Conservation (phyloP, 2,329 filamentous ascomycete species). For the Grosmannia penicillata region DNA sequence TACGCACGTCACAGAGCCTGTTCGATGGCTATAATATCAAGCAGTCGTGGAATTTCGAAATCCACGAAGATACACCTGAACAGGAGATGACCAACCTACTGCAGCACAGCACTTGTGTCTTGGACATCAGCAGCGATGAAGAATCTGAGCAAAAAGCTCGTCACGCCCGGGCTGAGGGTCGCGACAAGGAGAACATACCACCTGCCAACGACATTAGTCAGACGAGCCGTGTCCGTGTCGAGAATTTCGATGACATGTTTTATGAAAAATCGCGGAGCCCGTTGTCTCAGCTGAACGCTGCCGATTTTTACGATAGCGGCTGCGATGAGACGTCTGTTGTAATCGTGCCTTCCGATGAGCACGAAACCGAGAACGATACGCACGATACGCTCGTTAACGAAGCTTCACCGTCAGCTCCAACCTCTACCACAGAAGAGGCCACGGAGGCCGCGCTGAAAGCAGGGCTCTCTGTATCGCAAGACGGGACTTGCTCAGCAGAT, state of each 20-base stretch:
- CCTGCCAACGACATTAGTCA: slow-evolving; percentile 52
- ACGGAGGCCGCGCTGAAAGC: too few species aligned
- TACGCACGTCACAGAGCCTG: slow-evolving; percentile 15
- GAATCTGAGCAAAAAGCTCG: slow-evolving; percentile 44
- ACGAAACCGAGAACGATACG: neutral
- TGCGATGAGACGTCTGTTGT: slow-evolving; percentile 48
- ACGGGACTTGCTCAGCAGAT: slow-evolving; percentile 14
- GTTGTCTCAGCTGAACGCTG: slow-evolving; percentile 50
- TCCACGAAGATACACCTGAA: slow-evolving; percentile 82
- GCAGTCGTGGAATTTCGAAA: slow-evolving; percentile 77
- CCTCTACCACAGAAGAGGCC: too few species aligned
- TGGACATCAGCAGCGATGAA: slow-evolving; percentile 86
- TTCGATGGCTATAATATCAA: slow-evolving; percentile 35
- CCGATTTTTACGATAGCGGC: slow-evolving; percentile 53
- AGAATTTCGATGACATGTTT: slow-evolving; percentile 27
- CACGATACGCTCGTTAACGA: slow-evolving; percentile 4
- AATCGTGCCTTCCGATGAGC: slow-evolving; percentile 34
- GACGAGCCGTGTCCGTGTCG: slow-evolving; percentile 20
- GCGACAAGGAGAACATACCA: slow-evolving; percentile 88
- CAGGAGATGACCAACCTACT: slow-evolving; percentile 87
- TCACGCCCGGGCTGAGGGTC: slow-evolving; percentile 39
- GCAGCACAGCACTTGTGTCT: slow-evolving; percentile 72
- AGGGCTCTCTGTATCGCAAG: neutral
- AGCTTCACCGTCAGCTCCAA: slow-evolving; percentile 6
- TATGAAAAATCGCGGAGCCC: slow-evolving; percentile 51